These are phyloP conservation scores for Chlamydomonas eustigma DNA, from an alignment of 139 green algal genomes.

Conservation along the genomic window DNA sequence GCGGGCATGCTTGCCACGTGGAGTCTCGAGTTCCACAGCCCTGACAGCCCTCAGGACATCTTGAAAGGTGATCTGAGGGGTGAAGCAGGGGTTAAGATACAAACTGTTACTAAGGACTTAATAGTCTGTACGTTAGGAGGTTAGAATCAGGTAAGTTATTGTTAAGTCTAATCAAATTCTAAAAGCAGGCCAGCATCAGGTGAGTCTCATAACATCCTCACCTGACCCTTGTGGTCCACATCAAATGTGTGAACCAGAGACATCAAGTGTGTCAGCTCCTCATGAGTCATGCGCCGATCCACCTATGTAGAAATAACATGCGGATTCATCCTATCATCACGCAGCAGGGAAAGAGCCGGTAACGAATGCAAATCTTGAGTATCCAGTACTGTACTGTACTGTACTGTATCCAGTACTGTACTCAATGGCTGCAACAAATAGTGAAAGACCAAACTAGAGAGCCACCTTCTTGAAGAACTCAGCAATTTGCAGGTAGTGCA, in stretches of 20 bases:
- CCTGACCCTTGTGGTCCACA: slow-evolving; percentile 18
- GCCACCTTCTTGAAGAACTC: slow-evolving; percentile 14
- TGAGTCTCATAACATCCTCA: not conserved
- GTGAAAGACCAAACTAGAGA: not conserved
- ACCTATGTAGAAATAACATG: slow-evolving; percentile 3
- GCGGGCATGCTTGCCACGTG: slow-evolving; percentile 14
- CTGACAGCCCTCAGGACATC: slow-evolving; percentile 29
- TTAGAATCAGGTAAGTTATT: too few species aligned
- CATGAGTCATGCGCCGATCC: not conserved
- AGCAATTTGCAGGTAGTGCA: slow-evolving; percentile 32
- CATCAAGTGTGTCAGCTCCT: slow-evolving; percentile 15
- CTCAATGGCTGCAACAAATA: too few species aligned
- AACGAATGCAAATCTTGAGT: not conserved
- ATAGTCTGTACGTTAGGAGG: too few species aligned
- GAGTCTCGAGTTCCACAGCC: slow-evolving; percentile 24
- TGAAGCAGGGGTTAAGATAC: too few species aligned
- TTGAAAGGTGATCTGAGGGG: slow-evolving; percentile 19
- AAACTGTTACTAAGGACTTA: too few species aligned
- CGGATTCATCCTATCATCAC: too few species aligned
- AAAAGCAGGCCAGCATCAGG: not conserved
- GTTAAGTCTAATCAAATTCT: too few species aligned
- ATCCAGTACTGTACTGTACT: too few species aligned
- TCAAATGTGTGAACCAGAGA: slow-evolving; percentile 29
- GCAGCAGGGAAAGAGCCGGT: not conserved
- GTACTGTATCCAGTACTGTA: too few species aligned